Conservation (phyloP, 768 basidiomycete genomes). For the Nidularia pulvinata region DNA sequence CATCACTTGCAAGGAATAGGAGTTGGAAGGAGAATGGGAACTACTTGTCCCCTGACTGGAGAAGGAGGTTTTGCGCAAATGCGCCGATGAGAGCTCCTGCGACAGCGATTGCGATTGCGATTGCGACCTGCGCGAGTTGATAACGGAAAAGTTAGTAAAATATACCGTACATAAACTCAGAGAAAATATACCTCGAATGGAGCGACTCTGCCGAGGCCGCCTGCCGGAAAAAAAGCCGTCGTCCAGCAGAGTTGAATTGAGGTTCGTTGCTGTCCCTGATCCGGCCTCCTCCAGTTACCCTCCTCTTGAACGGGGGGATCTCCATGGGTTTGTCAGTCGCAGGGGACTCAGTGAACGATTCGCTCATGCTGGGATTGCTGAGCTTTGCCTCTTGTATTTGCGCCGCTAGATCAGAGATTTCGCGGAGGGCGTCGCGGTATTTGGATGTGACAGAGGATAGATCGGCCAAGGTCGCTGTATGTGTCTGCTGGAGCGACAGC, state of each 20-base stretch:
- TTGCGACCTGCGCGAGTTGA: conserved; percentile 61
- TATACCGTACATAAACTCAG: neutral
- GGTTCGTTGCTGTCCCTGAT: conserved; percentile 48
- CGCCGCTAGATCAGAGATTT: conserved; percentile 92
- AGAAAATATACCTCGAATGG: conserved; percentile 66
- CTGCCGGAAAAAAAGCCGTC: conserved; percentile 85
- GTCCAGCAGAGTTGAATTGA: conserved; percentile 48
- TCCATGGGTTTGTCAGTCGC: conserved; percentile 40
- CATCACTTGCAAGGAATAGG: conserved; percentile 36
- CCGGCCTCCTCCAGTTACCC: conserved; percentile 45
- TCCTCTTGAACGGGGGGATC: conserved; percentile 42
- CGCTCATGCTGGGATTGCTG: conserved; percentile 40
- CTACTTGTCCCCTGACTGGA: conserved; percentile 78
- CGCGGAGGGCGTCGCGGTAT: conserved; percentile 86
- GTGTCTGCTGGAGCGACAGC: conserved; percentile 75
- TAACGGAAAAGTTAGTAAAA: conserved; percentile 8
- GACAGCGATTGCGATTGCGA: conserved; percentile 96
- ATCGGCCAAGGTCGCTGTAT: conserved; percentile 78
- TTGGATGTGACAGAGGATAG: conserved; percentile 77
- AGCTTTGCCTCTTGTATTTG: conserved; percentile 89
- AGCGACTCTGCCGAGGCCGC: conserved; percentile 88
- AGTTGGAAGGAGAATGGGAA: conserved; percentile 58
- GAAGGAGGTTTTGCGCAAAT: conserved; percentile 80
- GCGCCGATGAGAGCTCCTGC: conserved; percentile 93
- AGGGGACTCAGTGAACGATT: conserved; percentile 33